These are phyloP conservation scores for Colletotrichum brevisporum DNA, from an alignment of 2,329 filamentous ascomycete genomes.

Conservation along the genomic window DNA sequence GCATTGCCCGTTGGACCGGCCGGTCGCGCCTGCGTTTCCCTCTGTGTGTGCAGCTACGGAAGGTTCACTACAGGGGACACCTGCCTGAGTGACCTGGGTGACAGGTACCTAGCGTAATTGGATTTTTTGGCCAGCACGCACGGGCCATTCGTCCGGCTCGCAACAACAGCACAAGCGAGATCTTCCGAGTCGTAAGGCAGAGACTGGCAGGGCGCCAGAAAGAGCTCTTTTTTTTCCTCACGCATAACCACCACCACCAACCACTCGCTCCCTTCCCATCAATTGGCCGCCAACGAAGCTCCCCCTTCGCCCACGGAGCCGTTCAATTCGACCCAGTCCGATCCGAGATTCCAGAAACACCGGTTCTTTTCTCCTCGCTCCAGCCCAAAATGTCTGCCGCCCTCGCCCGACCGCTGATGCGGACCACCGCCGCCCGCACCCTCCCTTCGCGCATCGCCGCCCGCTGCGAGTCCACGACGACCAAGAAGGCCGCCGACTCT, in stretches of 20 bases:
- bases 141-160: constrained; percentile 40
- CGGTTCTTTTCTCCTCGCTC: constrained; percentile 24
- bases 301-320: constrained; percentile 46
- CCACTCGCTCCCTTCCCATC: constrained; percentile 47
- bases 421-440: constrained; percentile 62
- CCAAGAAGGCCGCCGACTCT: constrained; percentile 61
- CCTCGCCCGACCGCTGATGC: constrained; percentile 60
- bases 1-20: constrained; percentile 25
- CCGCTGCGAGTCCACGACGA: constrained; percentile 73
- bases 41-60: constrained; percentile 2
- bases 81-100: constrained; percentile 4
- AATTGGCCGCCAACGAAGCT: constrained; percentile 51
- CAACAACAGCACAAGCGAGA: constrained; percentile 53
- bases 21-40: constrained; percentile 16
- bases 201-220: constrained; percentile 21
- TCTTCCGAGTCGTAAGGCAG: constrained; percentile 54
- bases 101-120: too few species aligned
- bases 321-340: constrained; percentile 45
- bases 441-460: constrained; percentile 60
- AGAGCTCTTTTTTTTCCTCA: constrained; percentile 43
- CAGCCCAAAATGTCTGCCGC: constrained; percentile 48
- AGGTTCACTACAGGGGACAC: not conserved
- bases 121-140: constrained; percentile 6
- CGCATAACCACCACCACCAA: constrained; percentile 38
- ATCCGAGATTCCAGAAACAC: constrained; percentile 29